Evolutionary conservation across 2,329 filamentous ascomycete genomes (phyloP).

Genomic region (Pyricularia sp.): DNA sequence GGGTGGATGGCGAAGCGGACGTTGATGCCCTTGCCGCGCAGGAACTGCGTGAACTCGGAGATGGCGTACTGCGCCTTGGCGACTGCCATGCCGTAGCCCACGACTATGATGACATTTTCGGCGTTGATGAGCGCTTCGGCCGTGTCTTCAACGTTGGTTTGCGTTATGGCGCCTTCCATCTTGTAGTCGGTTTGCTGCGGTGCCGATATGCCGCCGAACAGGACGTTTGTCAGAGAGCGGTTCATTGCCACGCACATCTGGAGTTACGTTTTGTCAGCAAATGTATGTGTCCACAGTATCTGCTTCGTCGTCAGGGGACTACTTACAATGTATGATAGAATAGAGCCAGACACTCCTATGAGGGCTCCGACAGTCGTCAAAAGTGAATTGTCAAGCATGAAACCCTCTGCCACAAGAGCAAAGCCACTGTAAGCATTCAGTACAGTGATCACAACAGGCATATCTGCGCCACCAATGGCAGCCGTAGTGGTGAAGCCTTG

Average conservation of each 20-base stretch:
- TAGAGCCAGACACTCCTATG: constrained; percentile 82
- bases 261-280: background rate
- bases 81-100: constrained; percentile 91
- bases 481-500: constrained; percentile 85
- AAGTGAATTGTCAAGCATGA: constrained; percentile 84
- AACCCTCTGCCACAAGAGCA: constrained; percentile 78
- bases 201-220: constrained; percentile 73
- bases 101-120: constrained; percentile 80
- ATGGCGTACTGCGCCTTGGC: constrained; percentile 90
- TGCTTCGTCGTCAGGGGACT: background rate
- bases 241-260: constrained; percentile 82
- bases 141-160: constrained; percentile 72
- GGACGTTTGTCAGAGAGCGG: constrained; percentile 74
- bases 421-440: constrained; percentile 89
- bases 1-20: constrained; percentile 88
- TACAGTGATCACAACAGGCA: constrained; percentile 87
- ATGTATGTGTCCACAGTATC: background rate
- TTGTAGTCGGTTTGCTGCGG: constrained; percentile 57
- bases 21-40: constrained; percentile 67
- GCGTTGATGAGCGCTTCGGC: constrained; percentile 66
- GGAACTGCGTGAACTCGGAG: constrained; percentile 65
- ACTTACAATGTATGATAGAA: constrained; percentile 64
- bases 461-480: constrained; percentile 86
- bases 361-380: constrained; percentile 78
- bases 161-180: constrained; percentile 70